phyloP scores from a whole-genome alignment of 306 rosid species.

The Trifolium fragiferum region DNA sequence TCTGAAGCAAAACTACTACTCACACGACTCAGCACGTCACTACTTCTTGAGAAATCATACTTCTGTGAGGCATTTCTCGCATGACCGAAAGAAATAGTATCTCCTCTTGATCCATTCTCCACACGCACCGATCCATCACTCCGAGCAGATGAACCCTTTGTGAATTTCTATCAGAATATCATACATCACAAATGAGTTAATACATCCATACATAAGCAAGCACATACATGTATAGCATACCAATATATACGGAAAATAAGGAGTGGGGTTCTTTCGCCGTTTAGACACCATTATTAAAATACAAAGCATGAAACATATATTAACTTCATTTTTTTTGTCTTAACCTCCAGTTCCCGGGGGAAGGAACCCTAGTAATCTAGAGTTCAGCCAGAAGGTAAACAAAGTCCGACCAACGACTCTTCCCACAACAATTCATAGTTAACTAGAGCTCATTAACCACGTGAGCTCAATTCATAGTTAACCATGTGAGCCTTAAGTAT shows the following conservation, averaged over 20 bases:
- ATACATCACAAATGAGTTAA: slow-evolving; percentile 24
- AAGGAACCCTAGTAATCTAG: too few relatives aligned
- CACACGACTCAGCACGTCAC: slow-evolving; percentile 48
- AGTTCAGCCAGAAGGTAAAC: too few relatives aligned
- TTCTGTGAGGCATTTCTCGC: slow-evolving; percentile 46
- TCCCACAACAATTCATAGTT: too few relatives aligned
- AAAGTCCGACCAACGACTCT: too few relatives aligned
- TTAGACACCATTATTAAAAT: neutral
- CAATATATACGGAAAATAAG: slow-evolving; percentile 3
- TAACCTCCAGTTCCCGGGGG: too few relatives aligned
- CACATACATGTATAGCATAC: neutral
- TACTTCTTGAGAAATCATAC: slow-evolving; percentile 55
- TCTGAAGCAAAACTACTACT: slow-evolving; percentile 59
- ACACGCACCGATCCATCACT: slow-evolving; percentile 44
- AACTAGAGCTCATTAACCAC: too few relatives aligned
- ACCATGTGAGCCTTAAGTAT: too few relatives aligned
- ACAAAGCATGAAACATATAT: slow-evolving; percentile 31
- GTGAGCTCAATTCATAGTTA: too few relatives aligned
- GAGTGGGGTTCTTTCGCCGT: neutral
- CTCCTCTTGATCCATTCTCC: slow-evolving; percentile 46
- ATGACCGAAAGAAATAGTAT: slow-evolving; percentile 41
- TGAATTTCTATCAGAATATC: slow-evolving; percentile 38
- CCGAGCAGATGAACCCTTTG: slow-evolving; percentile 48
- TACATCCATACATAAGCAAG: neutral
- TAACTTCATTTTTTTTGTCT: too few relatives aligned